These are phyloP conservation scores for Yarrowia sp. DNA, from an alignment of 805 yeast species.

Conservation along the genomic window DNA sequence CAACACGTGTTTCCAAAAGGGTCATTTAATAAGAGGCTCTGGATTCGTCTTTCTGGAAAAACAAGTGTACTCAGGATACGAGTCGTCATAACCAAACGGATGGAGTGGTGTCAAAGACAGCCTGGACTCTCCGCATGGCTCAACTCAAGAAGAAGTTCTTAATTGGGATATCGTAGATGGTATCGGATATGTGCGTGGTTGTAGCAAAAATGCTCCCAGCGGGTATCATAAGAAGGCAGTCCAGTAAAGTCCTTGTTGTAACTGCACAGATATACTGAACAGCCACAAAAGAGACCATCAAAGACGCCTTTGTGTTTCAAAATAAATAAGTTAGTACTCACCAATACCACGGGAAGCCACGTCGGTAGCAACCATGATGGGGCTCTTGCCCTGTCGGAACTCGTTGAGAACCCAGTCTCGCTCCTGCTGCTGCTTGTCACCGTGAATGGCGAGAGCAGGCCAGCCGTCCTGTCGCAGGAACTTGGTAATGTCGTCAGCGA, in stretches of 20 bases:
- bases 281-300: neutral
- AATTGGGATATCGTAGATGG: slow-evolving; percentile 37
- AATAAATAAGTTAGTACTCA: slow-evolving; percentile 59
- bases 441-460: slow-evolving; percentile 98
- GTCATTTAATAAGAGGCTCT: slow-evolving; percentile 32
- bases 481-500: slow-evolving; percentile 93
- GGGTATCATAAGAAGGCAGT: slow-evolving; percentile 12
- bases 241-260: neutral
- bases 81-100: slow-evolving; percentile 38
- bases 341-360: slow-evolving; percentile 99
- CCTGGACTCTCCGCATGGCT: slow-evolving; percentile 24
- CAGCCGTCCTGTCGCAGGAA: slow-evolving; percentile 95
- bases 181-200: slow-evolving; percentile 26
- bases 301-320: neutral
- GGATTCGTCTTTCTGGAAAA: slow-evolving; percentile 34
- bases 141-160: slow-evolving; percentile 36
- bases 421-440: slow-evolving; percentile 96
- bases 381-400: slow-evolving; percentile 90
- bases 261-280: slow-evolving; percentile 4
- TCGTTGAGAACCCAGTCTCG: slow-evolving; percentile 98
- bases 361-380: slow-evolving; percentile 98
- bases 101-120: neutral
- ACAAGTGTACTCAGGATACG: slow-evolving; percentile 36
- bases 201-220: slow-evolving; percentile 32
- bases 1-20: slow-evolving; percentile 36